Evolutionary conservation across 2,329 filamentous ascomycete genomes (phyloP), one percentile per base, ranked within the genome.

Genomic region (Trichoderma lentiforme): DNA sequence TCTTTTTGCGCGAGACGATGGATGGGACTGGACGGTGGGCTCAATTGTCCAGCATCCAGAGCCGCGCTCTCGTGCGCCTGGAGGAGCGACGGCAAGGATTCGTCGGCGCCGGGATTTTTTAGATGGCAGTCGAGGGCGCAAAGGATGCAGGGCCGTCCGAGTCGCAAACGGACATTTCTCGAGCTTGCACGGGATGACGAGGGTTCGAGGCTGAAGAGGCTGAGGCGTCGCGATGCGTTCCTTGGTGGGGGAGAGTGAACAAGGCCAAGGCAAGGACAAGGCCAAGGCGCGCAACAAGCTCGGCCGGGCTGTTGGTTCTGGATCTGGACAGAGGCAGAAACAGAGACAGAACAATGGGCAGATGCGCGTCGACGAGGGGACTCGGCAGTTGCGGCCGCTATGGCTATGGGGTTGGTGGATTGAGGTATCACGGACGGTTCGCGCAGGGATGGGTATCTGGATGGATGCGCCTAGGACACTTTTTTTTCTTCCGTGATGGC

Each of bases 111-210:
- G 36, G 26, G 9, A 18, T 9, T 14, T 15, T 66, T 73, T 58
- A 73, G 67, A 70, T 57, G n/a, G 53, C 71, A 62, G 57, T 72
- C 71, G 70, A 71, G 60, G 61, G 69, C 67, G 74, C 72, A 66
- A 69, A 39, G 60, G 66, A 71, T 67, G 72, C 72, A 73, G 72
- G 71, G 60, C 24, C 72, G 63, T 72, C 71, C 71, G 70, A 73
- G 71, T 74, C 75, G 74, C 71, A 73, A 75, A 73, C 71, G 70
- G 74, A 76, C 77, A 77, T 78, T 71, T 71, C 73, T 78, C 72
- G 74, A 72, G 74, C 73, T 57, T 65, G 58, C 69, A 72, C 64
- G 56, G 64, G 64, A 66, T 51, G 66, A 67, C 64, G 66, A 28
- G 51, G 56, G 66, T 51, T 69, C 36, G 30, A 67, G 73, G 64